Evolutionary conservation across 2,329 filamentous ascomycete species (phyloP).

Genomic region (Stachybotrys chartarum): DNA sequence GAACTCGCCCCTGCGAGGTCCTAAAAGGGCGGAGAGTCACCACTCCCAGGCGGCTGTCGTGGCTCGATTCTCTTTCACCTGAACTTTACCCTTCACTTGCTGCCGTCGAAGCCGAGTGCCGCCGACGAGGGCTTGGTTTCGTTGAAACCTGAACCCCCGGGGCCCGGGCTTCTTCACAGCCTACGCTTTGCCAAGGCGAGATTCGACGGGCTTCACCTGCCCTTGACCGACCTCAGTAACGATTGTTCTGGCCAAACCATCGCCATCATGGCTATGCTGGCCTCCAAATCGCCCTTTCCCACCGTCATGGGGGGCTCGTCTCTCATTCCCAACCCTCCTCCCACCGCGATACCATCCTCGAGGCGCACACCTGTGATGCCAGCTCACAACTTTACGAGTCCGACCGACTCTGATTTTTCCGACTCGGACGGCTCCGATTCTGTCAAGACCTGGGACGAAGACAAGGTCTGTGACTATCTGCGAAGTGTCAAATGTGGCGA

Average conservation of each 20-base stretch:
- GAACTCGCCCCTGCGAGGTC: neutral
- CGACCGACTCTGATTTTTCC: constrained; percentile 89
- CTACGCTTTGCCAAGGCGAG: neutral
- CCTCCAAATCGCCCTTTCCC: constrained; percentile 65
- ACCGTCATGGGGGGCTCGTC: constrained; percentile 39
- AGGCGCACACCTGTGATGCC: constrained; percentile 44
- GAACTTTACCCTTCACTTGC: neutral
- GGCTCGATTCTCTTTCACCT: neutral
- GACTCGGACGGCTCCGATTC: constrained; percentile 71
- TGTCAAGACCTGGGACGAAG: constrained; percentile 84
- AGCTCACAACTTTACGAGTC: constrained; percentile 63
- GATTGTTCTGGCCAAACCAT: neutral
- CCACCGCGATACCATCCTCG: constrained; percentile 41
- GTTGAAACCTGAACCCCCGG: no score
- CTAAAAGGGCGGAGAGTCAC: neutral
- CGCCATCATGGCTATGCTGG: constrained; percentile 65
- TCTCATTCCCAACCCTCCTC: constrained; percentile 39
- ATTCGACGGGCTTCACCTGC: no score
- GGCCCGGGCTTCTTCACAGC: neutral
- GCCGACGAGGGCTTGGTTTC: no score
- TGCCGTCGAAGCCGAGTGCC: no score
- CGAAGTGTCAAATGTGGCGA: constrained; percentile 86
- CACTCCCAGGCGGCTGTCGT: neutral
- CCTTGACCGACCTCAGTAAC: no score
- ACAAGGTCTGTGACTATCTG: constrained; percentile 85